Conservation (phyloP, 2,329 filamentous ascomycete species). For the Stagonosporopsis tanaceti region DNA sequence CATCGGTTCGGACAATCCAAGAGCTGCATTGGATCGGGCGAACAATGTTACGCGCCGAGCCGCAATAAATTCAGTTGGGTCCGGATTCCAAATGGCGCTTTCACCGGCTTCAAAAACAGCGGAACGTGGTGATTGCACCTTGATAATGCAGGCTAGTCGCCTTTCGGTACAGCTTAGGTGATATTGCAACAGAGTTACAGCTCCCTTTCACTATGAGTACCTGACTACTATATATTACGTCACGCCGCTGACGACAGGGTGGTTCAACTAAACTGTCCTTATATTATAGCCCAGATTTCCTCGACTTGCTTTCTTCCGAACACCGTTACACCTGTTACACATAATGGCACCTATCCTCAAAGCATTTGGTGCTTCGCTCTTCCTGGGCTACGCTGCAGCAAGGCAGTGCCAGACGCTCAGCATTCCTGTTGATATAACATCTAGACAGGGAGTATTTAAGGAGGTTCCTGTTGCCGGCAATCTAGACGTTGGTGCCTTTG, state of each 20-base stretch:
- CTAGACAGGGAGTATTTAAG: slow-evolving; percentile 64
- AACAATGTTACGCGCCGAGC: slow-evolving; percentile 12
- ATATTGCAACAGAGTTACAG: slow-evolving; percentile 4
- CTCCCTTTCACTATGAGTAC: not conserved
- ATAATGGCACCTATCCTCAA: slow-evolving; percentile 23
- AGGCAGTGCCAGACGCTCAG: slow-evolving; percentile 60
- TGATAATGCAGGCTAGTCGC: slow-evolving; percentile 3
- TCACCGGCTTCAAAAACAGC: slow-evolving; percentile 1
- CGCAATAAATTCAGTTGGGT: slow-evolving; percentile 7
- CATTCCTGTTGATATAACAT: slow-evolving; percentile 63
- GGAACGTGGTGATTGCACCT: not conserved
- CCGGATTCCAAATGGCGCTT: slow-evolving; percentile 11
- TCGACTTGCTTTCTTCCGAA: not conserved
- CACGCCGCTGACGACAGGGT: slow-evolving; percentile 8
- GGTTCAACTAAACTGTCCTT: not conserved
- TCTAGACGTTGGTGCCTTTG: slow-evolving; percentile 66
- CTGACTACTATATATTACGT: slow-evolving; percentile 4
- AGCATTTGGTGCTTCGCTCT: slow-evolving; percentile 24
- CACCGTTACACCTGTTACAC: not conserved
- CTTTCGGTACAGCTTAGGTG: slow-evolving; percentile 5
- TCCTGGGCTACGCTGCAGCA: slow-evolving; percentile 31
- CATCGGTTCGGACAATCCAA: slow-evolving; percentile 3
- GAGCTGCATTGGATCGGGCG: not conserved
- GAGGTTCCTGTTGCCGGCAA: slow-evolving; percentile 58
- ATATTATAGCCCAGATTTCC: not conserved